Conservation (phyloP, 495 filamentous ascomycete genomes). For the Copromyces sp. region DNA sequence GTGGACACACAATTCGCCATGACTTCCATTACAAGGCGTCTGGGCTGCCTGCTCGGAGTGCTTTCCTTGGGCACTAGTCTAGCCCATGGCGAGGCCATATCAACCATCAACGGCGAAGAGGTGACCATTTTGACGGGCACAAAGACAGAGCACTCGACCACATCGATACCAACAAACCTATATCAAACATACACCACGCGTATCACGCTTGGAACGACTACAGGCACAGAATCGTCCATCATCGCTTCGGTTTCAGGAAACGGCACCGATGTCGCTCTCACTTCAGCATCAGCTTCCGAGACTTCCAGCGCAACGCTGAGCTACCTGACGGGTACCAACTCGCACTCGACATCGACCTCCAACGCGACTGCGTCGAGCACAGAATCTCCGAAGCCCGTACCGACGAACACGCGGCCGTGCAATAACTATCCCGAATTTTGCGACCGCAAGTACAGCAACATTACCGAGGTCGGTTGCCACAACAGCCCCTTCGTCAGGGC, state of each 20-base stretch:
- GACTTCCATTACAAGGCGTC: neutral
- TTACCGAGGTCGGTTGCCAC: constrained; percentile 76
- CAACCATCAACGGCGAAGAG: constrained; percentile 5
- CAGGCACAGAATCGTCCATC: neutral
- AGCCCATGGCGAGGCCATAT: constrained; percentile 1
- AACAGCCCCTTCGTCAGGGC: constrained; percentile 73
- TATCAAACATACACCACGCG: constrained; percentile 30
- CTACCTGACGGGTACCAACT: constrained; percentile 31
- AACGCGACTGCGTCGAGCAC: constrained; percentile 25
- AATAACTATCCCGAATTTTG: constrained; percentile 86
- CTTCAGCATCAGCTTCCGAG: constrained; percentile 5
- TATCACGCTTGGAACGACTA: constrained; percentile 24
- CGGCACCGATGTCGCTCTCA: constrained; percentile 23
- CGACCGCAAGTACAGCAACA: constrained; percentile 70
- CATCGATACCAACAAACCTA: constrained; percentile 23
- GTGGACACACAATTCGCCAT: neutral
- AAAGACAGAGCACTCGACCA: constrained; percentile 13
- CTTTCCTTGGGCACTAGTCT: neutral
- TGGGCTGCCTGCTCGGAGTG: neutral
- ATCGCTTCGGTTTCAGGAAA: constrained; percentile 28
- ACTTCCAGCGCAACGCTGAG: constrained; percentile 23
- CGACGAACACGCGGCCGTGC: constrained; percentile 66
- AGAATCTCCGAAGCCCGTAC: constrained; percentile 31
- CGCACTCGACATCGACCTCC: constrained; percentile 18
- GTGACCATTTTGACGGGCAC: constrained; percentile 31